Percentiles rank a stretch among this genome's conserved stretches.
These are phyloP conservation scores for Calamus simplicifolius DNA, from an alignment of 176 grass and related monocot species.

Conservation along the genomic window DNA sequence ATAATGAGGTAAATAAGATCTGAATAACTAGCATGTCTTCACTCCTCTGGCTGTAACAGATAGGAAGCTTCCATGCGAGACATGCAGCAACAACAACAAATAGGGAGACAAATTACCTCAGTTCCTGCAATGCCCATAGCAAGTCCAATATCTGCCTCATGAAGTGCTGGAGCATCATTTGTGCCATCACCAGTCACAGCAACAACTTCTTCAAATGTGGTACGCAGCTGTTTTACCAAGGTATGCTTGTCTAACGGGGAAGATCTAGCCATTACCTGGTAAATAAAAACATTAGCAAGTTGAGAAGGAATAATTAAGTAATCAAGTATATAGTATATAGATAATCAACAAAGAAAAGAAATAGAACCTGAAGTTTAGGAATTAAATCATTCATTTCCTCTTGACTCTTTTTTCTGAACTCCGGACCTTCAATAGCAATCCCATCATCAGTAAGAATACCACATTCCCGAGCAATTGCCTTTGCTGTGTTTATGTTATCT, in stretches of 20 bases:
- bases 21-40: too few relatives aligned
- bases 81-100: not conserved
- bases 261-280: slow-evolving; percentile 92
- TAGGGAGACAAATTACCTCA: slow-evolving; percentile 37
- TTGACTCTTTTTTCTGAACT: slow-evolving; percentile 64
- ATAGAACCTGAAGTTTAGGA: slow-evolving; percentile 75
- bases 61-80: too few relatives aligned
- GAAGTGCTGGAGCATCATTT: slow-evolving; percentile 91
- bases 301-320: not conserved
- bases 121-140: slow-evolving; percentile 96
- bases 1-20: too few relatives aligned
- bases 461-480: slow-evolving; percentile 92
- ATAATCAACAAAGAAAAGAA: not conserved
- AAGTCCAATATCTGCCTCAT: slow-evolving; percentile 92
- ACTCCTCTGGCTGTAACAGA: too few relatives aligned
- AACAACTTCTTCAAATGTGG: slow-evolving; percentile 62
- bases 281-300: not conserved
- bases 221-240: slow-evolving; percentile 84
- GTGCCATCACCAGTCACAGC: slow-evolving; percentile 95
- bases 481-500: slow-evolving; percentile 97
- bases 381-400: slow-evolving; percentile 59
- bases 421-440: slow-evolving; percentile 78
- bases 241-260: slow-evolving; percentile 94
- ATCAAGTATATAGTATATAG: not conserved
- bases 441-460: slow-evolving; percentile 88